Evolutionary conservation across 768 basidiomycete species (phyloP), one percentile per base, ranked within the genome.

Genomic region (Grammothele lineata): DNA sequence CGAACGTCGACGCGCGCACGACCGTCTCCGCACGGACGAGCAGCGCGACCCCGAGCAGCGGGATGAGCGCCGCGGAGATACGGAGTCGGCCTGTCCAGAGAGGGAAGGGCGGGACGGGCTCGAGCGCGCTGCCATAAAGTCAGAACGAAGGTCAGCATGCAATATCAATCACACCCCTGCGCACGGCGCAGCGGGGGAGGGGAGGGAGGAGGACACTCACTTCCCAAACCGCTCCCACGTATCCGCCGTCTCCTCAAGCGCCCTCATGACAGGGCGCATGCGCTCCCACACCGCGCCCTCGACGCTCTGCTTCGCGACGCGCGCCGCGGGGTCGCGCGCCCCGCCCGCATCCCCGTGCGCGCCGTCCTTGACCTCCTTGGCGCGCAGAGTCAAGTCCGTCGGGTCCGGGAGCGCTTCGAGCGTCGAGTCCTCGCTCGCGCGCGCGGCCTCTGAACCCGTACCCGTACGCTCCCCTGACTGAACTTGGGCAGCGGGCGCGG

Each of bases 161-260:
- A 30, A 30, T n/a, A n/a, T n/a, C n/a, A n/a, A n/a, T n/a, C n/a
- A n/a, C n/a, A n/a, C n/a, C n/a, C n/a, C n/a, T n/a, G n/a, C n/a
- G n/a, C n/a, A n/a, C n/a, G n/a, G n/a, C n/a, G n/a, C n/a, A n/a
- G n/a, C n/a, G n/a, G n/a, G n/a, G n/a, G n/a, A n/a, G n/a, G n/a
- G n/a, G 27, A 14, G 27, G 8, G 27, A 30, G 14, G 14, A 30
- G 15, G 10, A 24, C 7, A 54, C 58, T 12, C 35, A 61, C 62
- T 63, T 71, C 25, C 60, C 69, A 21, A 69, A 55, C 11, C 70
- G 52, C 50, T 73, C 71, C 67, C 69, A 73, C n/a, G 63, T 66
- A 39, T 73, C 71, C 3, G 62, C 57, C 5, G 66, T 30, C 32
- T 70, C 69, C 1, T 61, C 64, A 1, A 70, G 45, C 2, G 61